Conservation (phyloP, 306 rosid species). For the Gynostemma pentaphyllum region DNA sequence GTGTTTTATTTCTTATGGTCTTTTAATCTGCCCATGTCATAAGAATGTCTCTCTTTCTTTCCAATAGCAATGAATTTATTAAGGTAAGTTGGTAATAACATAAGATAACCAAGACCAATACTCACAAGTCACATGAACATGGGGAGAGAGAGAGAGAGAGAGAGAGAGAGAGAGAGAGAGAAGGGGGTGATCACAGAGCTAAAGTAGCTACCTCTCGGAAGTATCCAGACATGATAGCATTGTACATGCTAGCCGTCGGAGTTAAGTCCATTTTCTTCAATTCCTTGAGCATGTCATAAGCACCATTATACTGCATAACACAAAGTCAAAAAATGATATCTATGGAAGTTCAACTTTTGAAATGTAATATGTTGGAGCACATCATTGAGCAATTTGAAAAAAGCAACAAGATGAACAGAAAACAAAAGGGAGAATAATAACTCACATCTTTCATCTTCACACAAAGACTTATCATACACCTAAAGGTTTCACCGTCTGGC, state of each 20-base stretch:
- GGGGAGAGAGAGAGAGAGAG: too few relatives aligned
- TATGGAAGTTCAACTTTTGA: slow-evolving; percentile 10
- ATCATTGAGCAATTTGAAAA: slow-evolving; percentile 3
- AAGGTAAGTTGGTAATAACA: too few relatives aligned
- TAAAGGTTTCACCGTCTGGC: slow-evolving; percentile 50
- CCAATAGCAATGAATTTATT: too few relatives aligned
- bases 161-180: neutral
- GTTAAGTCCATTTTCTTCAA: slow-evolving; percentile 33
- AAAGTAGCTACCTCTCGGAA: slow-evolving; percentile 62
- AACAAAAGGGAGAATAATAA: slow-evolving; percentile 1
- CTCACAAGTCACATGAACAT: too few relatives aligned
- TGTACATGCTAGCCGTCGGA: slow-evolving; percentile 50
- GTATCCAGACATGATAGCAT: slow-evolving; percentile 80
- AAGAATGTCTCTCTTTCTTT: too few relatives aligned
- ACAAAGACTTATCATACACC: slow-evolving; percentile 45
- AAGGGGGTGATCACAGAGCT: slow-evolving; percentile 10
- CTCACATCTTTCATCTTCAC: slow-evolving; percentile 73
- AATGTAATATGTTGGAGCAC: slow-evolving; percentile 6
- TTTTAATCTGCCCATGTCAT: too few relatives aligned
- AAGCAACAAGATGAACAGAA: slow-evolving; percentile 12
- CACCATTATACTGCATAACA: slow-evolving; percentile 54
- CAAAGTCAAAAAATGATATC: slow-evolving; percentile 7
- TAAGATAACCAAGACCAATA: neutral
- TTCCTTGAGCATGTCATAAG: slow-evolving; percentile 47
- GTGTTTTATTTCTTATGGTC: too few relatives aligned